These are phyloP conservation scores for Beta macrorhiza DNA, from an alignment of 179 eudicot genomes.

Conservation along the genomic window DNA sequence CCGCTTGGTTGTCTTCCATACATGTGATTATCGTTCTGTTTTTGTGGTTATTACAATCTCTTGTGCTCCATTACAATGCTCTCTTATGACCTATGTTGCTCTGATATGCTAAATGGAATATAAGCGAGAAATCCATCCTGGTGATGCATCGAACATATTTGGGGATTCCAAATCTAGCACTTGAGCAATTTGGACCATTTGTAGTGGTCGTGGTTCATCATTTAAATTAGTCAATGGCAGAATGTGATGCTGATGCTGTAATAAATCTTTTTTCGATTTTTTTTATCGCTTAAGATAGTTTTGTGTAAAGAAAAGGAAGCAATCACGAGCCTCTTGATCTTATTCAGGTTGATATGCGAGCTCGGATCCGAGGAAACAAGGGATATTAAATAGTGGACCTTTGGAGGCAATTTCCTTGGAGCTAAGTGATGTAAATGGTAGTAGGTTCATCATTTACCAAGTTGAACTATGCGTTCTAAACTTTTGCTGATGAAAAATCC, in stretches of 20 bases:
- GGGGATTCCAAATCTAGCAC: not conserved
- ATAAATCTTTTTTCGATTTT: not conserved
- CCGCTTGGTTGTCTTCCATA: not conserved
- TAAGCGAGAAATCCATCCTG: not conserved
- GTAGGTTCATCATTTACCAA: not conserved
- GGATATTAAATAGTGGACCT: slow-evolving; percentile 48
- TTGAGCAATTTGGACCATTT: not conserved
- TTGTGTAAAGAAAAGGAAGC: not conserved
- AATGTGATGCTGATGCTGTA: not conserved
- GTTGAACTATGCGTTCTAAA: not conserved
- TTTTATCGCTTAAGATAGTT: not conserved
- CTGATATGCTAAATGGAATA: not conserved
- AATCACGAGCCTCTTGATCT: not conserved
- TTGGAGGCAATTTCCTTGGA: not conserved
- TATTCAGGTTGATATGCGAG: slow-evolving; percentile 83
- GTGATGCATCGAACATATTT: not conserved
- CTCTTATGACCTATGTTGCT: not conserved
- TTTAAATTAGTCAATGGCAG: not conserved
- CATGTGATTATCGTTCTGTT: not conserved
- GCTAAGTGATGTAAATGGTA: not conserved
- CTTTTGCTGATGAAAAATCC: not conserved
- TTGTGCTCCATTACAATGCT: not conserved
- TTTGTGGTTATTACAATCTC: not conserved
- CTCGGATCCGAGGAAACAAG: slow-evolving; percentile 82
- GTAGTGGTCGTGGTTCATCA: not conserved